Evolutionary conservation across 495 filamentous ascomycete genomes (phyloP).

Genomic region (Rhypophila decipiens): DNA sequence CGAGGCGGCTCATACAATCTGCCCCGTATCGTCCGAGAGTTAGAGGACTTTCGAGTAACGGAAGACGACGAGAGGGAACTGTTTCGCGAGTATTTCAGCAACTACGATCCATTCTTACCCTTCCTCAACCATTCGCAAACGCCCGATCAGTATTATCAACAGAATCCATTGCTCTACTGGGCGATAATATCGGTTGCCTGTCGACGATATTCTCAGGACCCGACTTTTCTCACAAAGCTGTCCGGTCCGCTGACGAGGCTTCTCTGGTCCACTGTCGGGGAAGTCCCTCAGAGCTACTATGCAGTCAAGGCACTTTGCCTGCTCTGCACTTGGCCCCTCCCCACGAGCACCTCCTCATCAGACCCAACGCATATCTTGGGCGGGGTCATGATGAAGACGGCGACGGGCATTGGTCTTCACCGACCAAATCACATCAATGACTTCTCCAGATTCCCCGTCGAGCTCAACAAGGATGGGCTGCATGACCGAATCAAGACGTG

Average conservation of each 20-base stretch:
- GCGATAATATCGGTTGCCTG: constrained; percentile 76
- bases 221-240: constrained; percentile 60
- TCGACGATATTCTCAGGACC: constrained; percentile 62
- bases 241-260: constrained; percentile 65
- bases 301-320: constrained; percentile 89
- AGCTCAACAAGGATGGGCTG: constrained; percentile 78
- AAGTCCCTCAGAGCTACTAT: constrained; percentile 78
- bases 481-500: constrained; percentile 82
- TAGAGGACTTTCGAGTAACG: constrained; percentile 69
- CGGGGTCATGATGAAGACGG: constrained; percentile 88
- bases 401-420: constrained; percentile 85
- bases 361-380: constrained; percentile 88
- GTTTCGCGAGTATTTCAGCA: constrained; percentile 75
- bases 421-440: constrained; percentile 85
- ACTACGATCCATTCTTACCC: constrained; percentile 79
- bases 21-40: constrained; percentile 45
- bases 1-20: constrained; percentile 48
- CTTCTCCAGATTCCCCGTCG: constrained; percentile 75
- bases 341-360: constrained; percentile 74
- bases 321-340: constrained; percentile 86
- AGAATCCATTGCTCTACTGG: constrained; percentile 79
- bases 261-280: constrained; percentile 75
- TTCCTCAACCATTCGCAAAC: constrained; percentile 66
- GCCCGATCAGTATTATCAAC: constrained; percentile 68
- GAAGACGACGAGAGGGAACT: constrained; percentile 67